Evolutionary conservation across 441 rosid genomes (phyloP), one percentile per base, ranked within the genome.

Genomic region (Gossypium laxum): DNA sequence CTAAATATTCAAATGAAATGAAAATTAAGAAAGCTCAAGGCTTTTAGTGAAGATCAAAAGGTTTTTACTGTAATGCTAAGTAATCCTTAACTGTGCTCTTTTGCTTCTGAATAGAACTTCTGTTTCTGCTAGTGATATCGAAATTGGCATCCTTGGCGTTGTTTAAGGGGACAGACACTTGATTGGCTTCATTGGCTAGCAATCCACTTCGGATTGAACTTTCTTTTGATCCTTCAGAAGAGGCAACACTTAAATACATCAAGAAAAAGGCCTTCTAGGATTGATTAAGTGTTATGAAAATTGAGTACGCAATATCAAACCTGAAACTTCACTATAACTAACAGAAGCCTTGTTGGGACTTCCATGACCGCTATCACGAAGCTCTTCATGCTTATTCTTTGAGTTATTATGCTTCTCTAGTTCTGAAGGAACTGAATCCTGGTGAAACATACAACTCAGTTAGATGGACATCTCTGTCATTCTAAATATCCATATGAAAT

Each of bases 331-430:
- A 50, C 58, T 55, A 30, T 74, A 74, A 73, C 61, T 52, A 76
- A 54, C 51, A 67, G 45, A 68, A 48, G 77, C 70, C 7, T 69
- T 79, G 57, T 73, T 72, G 22, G 76, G 72, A 77, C 82, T 85
- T 62, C 74, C 74, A 21, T 63, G 22, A 73, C 43, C 70, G 71
- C 73, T 69, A 71, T 48, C 74, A 30, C 72, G 45, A 48, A 86
- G 88, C 79, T 86, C 87, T 4, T 77, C 84, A 5, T 78, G 87
- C 71, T 91, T 90, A 69, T 78, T 74, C 83, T 78, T 70, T 67
- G 47, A 63, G 69, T 70, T 63, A 75, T 34, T 47, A 75, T 55
- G 64, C 57, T 74, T 61, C 6, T 59, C 72, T 72, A 71, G 74
- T 28, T 76, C 72, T 38, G 41, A 56, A 45, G 38, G 41, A 59